Conservation (phyloP, 164 flowering plant species). For the Kingdonia uniflora region DNA sequence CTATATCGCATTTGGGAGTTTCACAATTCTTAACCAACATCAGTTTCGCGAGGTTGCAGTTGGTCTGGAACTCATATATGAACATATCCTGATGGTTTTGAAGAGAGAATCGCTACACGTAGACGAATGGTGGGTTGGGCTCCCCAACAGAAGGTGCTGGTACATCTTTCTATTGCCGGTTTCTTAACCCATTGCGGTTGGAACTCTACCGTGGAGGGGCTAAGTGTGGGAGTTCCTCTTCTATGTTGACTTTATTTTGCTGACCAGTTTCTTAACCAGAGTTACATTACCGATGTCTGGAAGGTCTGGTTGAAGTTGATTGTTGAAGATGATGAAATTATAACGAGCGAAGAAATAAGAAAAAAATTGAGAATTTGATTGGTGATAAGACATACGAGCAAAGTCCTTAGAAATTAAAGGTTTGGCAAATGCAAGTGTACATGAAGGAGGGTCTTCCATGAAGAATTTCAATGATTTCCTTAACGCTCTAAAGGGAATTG, state of each 20-base stretch:
- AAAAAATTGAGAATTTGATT: constrained; percentile 21
- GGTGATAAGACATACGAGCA: constrained; percentile 8
- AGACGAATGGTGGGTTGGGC: constrained; percentile 31
- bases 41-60: constrained; percentile 38
- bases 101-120: constrained; percentile 13
- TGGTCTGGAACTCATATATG: constrained; percentile 32
- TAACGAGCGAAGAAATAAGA: constrained; percentile 20
- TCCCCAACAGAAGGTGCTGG: constrained; percentile 34
- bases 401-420: constrained; percentile 23
- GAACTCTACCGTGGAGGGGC: constrained; percentile 44
- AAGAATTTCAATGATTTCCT: too few species aligned
- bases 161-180: constrained; percentile 43
- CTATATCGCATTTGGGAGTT: constrained; percentile 46
- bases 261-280: constrained; percentile 32
- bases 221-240: constrained; percentile 39
- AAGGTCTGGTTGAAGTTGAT: constrained; percentile 26
- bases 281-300: constrained; percentile 38
- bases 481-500: too few species aligned
- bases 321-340: constrained; percentile 19
- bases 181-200: constrained; percentile 59
- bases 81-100: constrained; percentile 24
- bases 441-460: background rate
- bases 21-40: constrained; percentile 9
- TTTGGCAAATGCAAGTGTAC: constrained; percentile 13
- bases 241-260: constrained; percentile 46